Evolutionary conservation across 805 yeast species (phyloP).

Genomic region (Myxozyma udenii): DNA sequence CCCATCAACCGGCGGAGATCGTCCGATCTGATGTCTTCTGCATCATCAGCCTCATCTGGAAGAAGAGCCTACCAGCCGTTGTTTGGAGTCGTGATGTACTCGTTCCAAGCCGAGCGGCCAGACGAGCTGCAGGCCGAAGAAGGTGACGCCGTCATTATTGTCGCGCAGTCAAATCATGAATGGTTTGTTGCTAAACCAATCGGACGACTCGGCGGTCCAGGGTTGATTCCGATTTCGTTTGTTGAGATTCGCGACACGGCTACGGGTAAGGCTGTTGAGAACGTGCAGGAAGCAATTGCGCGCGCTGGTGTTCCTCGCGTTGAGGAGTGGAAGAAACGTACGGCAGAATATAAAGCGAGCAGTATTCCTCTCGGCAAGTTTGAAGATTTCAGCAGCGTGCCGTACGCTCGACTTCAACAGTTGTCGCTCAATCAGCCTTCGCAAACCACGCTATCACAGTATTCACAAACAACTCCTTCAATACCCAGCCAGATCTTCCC

Average conservation of each 20-base stretch:
- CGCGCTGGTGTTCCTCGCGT: conserved; percentile 80
- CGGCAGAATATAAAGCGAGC: conserved; percentile 89
- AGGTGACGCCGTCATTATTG: conserved; percentile 86
- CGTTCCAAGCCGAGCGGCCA: conserved; percentile 72
- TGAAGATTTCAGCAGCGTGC: conserved; percentile 39
- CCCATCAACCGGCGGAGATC: conserved; percentile 10
- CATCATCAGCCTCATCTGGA: conserved; percentile 21
- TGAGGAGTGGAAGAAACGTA: conserved; percentile 89
- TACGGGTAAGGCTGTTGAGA: conserved; percentile 57
- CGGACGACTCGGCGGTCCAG: conserved; percentile 90
- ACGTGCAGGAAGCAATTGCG: conserved; percentile 56
- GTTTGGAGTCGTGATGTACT: conserved; percentile 82
- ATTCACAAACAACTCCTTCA: conserved; percentile 4
- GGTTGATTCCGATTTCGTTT: conserved; percentile 87
- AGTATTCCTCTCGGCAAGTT: conserved; percentile 69
- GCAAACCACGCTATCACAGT: conserved; percentile 2
- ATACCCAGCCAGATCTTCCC: background rate
- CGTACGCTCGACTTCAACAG: conserved; percentile 20
- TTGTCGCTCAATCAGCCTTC: conserved; percentile 10
- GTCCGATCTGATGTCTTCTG: conserved; percentile 15
- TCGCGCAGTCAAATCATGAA: conserved; percentile 94
- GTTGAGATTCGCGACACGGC: conserved; percentile 80
- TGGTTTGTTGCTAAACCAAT: conserved; percentile 98
- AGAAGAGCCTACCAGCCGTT: conserved; percentile 43
- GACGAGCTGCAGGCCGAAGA: conserved; percentile 83